Percentiles rank a stretch among this genome's conserved stretches.
These are phyloP conservation scores for Mikania micrantha DNA, from an alignment of 129 eudicot genomes.

Conservation along the genomic window DNA sequence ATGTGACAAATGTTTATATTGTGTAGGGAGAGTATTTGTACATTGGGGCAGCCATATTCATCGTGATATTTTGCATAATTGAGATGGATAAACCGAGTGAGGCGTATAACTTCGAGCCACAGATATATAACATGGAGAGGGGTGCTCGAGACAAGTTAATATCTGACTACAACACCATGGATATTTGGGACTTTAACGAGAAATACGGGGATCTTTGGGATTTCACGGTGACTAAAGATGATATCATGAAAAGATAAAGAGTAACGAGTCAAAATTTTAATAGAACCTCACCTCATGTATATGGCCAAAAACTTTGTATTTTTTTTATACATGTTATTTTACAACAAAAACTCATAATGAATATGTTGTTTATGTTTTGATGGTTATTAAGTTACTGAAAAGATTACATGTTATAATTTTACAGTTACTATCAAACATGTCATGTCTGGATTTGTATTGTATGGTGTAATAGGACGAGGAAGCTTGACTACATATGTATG, in stretches of 20 bases:
- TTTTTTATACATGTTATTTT: background rate
- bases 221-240: constrained; percentile 68
- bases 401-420: background rate
- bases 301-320: constrained; percentile 5
- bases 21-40: constrained; percentile 86
- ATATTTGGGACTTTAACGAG: constrained; percentile 93
- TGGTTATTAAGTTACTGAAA: background rate
- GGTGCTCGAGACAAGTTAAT: constrained; percentile 89
- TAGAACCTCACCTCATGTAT: constrained; percentile 18
- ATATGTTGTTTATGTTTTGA: background rate
- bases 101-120: constrained; percentile 89
- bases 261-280: background rate
- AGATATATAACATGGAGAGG: constrained; percentile 82
- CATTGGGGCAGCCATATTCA: constrained; percentile 83
- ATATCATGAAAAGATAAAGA: constrained; percentile 55
- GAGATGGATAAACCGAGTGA: constrained; percentile 97
- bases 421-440: too few relatives aligned
- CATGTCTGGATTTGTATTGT: too few relatives aligned
- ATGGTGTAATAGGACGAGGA: too few relatives aligned
- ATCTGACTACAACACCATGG: constrained; percentile 90
- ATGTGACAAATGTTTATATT: background rate
- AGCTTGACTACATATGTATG: too few relatives aligned
- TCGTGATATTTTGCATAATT: constrained; percentile 64
- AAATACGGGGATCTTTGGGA: constrained; percentile 98
- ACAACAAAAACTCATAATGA: background rate